These are phyloP conservation scores for Funneliformis mosseae DNA, from an alignment of 192 early-diverging fungal genomes.

Conservation along the genomic window DNA sequence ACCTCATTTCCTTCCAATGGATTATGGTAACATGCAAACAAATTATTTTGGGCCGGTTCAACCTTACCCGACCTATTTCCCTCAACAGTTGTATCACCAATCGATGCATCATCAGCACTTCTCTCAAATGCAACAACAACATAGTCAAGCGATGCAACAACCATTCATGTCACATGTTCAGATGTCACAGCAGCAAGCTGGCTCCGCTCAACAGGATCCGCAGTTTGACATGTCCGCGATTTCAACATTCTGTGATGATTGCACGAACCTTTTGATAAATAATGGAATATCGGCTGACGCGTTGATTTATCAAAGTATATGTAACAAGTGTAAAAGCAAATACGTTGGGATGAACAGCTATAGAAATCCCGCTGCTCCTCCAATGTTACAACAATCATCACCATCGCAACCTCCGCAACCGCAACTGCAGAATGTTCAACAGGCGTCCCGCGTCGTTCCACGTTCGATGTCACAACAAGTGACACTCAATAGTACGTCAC, in stretches of 20 bases:
- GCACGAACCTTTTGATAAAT: neutral
- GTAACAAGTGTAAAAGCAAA: slow-evolving; percentile 14
- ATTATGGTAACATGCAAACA: neutral
- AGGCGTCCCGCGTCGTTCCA: neutral
- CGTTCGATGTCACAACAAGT: neutral
- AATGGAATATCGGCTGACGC: neutral
- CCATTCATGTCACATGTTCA: neutral
- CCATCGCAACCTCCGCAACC: neutral
- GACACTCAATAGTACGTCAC: neutral
- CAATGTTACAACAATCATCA: neutral
- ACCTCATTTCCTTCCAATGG: neutral
- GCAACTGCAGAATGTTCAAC: neutral
- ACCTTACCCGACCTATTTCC: neutral
- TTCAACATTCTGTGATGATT: neutral
- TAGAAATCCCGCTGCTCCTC: neutral
- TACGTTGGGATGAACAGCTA: neutral
- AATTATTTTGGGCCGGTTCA: slow-evolving; percentile 11
- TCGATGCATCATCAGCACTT: neutral
- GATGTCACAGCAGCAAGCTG: neutral
- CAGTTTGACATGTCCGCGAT: neutral
- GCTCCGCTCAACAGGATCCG: neutral
- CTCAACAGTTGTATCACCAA: neutral
- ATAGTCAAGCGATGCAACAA: neutral
- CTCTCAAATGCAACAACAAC: slow-evolving; percentile 14
- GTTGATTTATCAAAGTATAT: neutral